Conservation (phyloP, 1,284 basidiomycete genomes). For the Rhodotorula sp. region DNA sequence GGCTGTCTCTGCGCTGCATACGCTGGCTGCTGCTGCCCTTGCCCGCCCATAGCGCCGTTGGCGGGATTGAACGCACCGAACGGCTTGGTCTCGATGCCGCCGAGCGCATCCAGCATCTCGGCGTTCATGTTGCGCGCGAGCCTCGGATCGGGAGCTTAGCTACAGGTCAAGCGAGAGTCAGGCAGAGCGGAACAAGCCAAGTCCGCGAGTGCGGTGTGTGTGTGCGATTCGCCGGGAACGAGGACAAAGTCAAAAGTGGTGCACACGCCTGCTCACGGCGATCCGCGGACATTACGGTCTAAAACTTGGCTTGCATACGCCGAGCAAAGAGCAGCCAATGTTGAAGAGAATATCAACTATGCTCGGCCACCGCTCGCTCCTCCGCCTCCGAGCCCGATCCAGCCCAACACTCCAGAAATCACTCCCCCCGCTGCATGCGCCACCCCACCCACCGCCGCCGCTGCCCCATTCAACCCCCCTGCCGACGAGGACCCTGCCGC, state of each 20-base stretch:
- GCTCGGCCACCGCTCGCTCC: background rate
- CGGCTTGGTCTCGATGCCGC: constrained; percentile 15
- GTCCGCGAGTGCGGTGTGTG: background rate
- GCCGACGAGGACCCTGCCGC: background rate
- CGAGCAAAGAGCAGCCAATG: no score
- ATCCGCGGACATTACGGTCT: background rate
- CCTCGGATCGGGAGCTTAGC: no score
- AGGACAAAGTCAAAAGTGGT: background rate
- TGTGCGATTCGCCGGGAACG: no score
- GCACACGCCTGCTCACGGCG: background rate
- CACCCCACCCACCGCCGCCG: background rate
- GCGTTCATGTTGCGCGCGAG: no score
- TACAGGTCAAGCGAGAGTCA: background rate
- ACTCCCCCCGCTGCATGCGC: background rate
- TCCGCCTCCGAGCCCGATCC: background rate
- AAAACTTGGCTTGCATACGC: background rate
- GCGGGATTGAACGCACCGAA: background rate
- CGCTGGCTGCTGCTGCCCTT: background rate
- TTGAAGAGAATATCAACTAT: no score
- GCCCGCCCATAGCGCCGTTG: no score
- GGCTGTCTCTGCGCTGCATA: background rate
- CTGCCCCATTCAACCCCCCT: background rate
- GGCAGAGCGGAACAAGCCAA: no score
- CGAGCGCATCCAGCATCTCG: constrained; percentile 24
- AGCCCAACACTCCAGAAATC: background rate